Conservation (phyloP, 768 basidiomycete genomes). For the Leccinum pellstonianum region DNA sequence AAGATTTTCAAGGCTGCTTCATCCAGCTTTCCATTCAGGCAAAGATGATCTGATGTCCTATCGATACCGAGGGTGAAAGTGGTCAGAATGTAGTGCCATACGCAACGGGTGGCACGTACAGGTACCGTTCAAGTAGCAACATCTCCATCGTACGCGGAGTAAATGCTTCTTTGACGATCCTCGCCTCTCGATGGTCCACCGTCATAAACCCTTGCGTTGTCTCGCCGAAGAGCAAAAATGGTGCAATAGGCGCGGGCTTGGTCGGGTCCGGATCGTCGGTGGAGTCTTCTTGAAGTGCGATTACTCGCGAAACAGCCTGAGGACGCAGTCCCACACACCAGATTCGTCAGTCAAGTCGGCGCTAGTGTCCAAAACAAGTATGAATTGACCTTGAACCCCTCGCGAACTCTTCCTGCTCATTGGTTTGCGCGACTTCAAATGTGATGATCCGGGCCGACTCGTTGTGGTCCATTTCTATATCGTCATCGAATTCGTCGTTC, state of each 20-base stretch:
- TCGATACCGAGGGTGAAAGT: not conserved
- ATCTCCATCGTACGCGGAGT: not conserved
- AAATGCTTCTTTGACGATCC: not conserved
- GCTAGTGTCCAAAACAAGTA: not conserved
- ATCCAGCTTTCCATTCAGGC: constrained; percentile 23
- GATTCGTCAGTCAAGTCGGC: not conserved
- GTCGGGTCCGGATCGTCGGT: constrained; percentile 5
- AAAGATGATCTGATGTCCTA: constrained; percentile 26
- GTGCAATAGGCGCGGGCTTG: constrained; percentile 14
- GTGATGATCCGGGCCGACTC: constrained; percentile 48
- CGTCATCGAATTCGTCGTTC: constrained; percentile 32
- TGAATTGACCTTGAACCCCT: constrained; percentile 46
- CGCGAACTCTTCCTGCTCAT: constrained; percentile 51
- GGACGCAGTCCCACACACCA: not conserved
- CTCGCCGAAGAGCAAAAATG: constrained; percentile 40
- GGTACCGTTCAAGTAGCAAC: constrained; percentile 12
- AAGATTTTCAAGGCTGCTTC: constrained; percentile 30
- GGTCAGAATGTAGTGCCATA: not conserved
- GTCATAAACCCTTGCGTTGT: constrained; percentile 42
- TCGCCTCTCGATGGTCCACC: constrained; percentile 20
- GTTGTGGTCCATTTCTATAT: constrained; percentile 34
- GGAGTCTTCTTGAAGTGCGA: constrained; percentile 10
- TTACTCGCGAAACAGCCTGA: constrained; percentile 15
- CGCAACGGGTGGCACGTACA: constrained; percentile 20
- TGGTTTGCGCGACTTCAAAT: constrained; percentile 54